Evolutionary conservation across 1,284 basidiomycete genomes (phyloP).

Genomic region (Mycena sp.): DNA sequence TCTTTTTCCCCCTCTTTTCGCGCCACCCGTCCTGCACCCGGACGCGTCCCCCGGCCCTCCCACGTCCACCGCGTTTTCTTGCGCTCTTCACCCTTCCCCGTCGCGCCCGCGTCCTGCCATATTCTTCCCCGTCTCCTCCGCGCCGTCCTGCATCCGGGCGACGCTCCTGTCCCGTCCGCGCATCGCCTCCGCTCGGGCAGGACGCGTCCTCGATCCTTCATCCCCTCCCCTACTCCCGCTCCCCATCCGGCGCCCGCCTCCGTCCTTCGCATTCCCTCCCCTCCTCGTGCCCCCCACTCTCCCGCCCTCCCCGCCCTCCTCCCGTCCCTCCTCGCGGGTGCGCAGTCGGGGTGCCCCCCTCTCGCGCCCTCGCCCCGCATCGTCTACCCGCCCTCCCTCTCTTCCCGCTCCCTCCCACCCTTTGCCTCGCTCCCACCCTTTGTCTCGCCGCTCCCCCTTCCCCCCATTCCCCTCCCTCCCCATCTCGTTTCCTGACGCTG

Average conservation of each 20-base stretch:
- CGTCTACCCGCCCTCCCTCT: not conserved
- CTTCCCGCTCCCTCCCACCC: too few relatives aligned
- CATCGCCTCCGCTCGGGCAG: not conserved
- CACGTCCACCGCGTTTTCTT: too few relatives aligned
- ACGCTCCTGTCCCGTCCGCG: too few relatives aligned
- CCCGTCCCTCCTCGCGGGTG: not conserved
- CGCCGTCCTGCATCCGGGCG: too few relatives aligned
- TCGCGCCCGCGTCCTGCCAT: too few relatives aligned
- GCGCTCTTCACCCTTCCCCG: too few relatives aligned
- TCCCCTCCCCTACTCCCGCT: not conserved
- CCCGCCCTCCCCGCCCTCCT: not conserved
- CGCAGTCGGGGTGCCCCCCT: too few relatives aligned
- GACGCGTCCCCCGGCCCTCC: too few relatives aligned
- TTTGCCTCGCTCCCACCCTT: too few relatives aligned
- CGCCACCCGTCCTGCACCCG: not conserved
- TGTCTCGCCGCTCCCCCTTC: not conserved
- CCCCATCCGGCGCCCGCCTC: too few relatives aligned
- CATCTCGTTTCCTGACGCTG: not conserved
- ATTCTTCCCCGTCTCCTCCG: too few relatives aligned
- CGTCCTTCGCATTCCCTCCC: not conserved
- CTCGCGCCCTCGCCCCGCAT: not conserved
- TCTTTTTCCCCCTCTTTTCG: not conserved
- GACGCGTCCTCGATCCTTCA: not conserved
- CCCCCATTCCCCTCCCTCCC: too few relatives aligned
- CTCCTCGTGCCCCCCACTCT: not conserved